A percentile compares a stretch with the other conserved stretches of the same genome.
These are phyloP conservation scores for Tetracentron sinense DNA, from an alignment of 164 flowering plant species.

Conservation along the genomic window DNA sequence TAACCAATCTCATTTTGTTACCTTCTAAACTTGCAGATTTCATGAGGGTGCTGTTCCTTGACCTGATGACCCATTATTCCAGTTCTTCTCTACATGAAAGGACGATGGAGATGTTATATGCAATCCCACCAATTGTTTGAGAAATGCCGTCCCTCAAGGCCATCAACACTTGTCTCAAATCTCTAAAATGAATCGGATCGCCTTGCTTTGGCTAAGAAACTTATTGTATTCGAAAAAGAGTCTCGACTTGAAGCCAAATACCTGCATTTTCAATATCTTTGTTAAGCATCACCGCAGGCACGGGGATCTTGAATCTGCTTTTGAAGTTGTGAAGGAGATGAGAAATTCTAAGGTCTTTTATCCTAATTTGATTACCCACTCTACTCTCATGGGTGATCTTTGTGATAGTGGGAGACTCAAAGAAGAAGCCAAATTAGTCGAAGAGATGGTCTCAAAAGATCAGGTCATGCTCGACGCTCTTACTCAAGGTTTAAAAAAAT, in stretches of 20 bases:
- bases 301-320: slow-evolving; percentile 66
- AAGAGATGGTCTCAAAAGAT: slow-evolving; percentile 76
- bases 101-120: slow-evolving; percentile 60
- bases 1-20: too few relatives aligned
- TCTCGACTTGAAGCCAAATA: slow-evolving; percentile 55
- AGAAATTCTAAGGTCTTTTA: slow-evolving; percentile 38
- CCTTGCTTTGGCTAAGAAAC: slow-evolving; percentile 46
- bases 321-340: slow-evolving; percentile 73
- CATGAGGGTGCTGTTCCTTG: slow-evolving; percentile 74
- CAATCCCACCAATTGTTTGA: slow-evolving; percentile 54
- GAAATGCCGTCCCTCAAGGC: slow-evolving; percentile 81
- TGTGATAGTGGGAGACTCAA: slow-evolving; percentile 49
- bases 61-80: slow-evolving; percentile 79
- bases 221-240: slow-evolving; percentile 39
- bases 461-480: slow-evolving; percentile 75
- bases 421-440: slow-evolving; percentile 80
- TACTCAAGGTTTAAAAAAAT: too few relatives aligned
- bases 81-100: slow-evolving; percentile 47
- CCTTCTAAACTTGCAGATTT: slow-evolving; percentile 73
- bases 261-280: slow-evolving; percentile 85
- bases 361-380: slow-evolving; percentile 83
- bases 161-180: slow-evolving; percentile 82
- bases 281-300: slow-evolving; percentile 77
- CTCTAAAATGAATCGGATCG: slow-evolving; percentile 57
- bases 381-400: slow-evolving; percentile 76